These are phyloP conservation scores for Yamadazyma insecticola DNA, from an alignment of 805 yeast species.

Conservation along the genomic window DNA sequence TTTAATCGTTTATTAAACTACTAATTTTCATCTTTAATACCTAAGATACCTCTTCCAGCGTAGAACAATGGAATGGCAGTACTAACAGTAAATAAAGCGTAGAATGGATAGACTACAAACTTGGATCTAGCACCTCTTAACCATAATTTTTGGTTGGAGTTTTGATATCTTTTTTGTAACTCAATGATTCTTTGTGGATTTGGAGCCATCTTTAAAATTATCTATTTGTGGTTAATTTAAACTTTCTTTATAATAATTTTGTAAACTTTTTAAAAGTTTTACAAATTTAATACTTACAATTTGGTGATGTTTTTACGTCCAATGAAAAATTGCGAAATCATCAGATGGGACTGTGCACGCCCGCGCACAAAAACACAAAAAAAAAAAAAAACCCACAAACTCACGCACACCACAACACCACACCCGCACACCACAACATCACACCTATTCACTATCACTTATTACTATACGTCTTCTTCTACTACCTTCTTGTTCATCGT, in stretches of 20 bases:
- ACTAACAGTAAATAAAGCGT: constrained; percentile 65
- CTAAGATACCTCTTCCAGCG: constrained; percentile 66
- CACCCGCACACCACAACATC: too few relatives aligned
- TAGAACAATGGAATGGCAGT: constrained; percentile 64
- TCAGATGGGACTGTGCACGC: too few relatives aligned
- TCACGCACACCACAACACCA: too few relatives aligned
- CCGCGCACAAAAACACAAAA: too few relatives aligned
- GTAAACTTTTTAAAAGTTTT: too few relatives aligned
- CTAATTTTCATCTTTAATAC: constrained; percentile 48
- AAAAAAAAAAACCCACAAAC: too few relatives aligned
- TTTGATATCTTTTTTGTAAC: constrained; percentile 42
- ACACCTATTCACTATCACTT: background rate
- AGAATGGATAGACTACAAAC: constrained; percentile 71
- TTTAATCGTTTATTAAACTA: too few relatives aligned
- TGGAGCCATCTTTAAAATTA: constrained; percentile 26
- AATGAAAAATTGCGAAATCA: too few relatives aligned
- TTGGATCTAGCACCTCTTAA: constrained; percentile 51
- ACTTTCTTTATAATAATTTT: too few relatives aligned
- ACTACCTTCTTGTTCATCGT: background rate
- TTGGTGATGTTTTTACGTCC: too few relatives aligned
- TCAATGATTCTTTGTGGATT: constrained; percentile 45
- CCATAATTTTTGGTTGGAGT: constrained; percentile 40
- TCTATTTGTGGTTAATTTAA: too few relatives aligned
- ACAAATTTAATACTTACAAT: too few relatives aligned
- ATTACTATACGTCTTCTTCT: background rate